Base-by-base conservation (phyloP, 108 stramenopile species). In the Pseudonitzschia delicatissima region DNA sequence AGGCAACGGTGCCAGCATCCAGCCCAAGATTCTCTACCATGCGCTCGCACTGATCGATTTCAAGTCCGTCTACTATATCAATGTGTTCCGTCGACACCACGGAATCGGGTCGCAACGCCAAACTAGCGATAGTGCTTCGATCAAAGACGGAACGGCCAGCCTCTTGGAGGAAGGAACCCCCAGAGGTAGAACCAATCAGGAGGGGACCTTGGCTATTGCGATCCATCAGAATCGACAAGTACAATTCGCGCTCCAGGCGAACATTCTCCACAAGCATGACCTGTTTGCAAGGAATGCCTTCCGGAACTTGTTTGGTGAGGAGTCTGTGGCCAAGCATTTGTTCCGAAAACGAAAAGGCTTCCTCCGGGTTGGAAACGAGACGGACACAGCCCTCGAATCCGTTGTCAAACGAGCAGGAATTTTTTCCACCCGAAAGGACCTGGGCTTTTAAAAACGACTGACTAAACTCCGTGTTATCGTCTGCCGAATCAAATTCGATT, bases 161-260 rank as follows among this genome's bases (percentile, higher is more conserved):
- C 11, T 9, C 39, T 9, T 12, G 9, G 12, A 1, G 13, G 15
- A 11, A 11, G 29, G 25, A 7, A 37, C 95, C 95, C 34, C 95
- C 91, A 8, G 27, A 8, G 4, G 90, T 68, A 52, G 74, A 85
- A 0, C 80, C 91, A 33, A 96, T 83, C 51, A 96, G 71, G 29
- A 93, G 74, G 3, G 95, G 92, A 26, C 95, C 95, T 49, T 91
- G 90, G 27, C 69, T 74, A 4, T 60, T 81, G 4, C 93, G 84
- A 55, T 96, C 95, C 85, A 96, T 85, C 44, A 94, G 63, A 61
- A 94, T 92, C 28, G 80, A 71, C 36, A 96, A 68, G 71, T 96
- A 96, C 74, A 94, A 85, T 81, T 96, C 95, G 20, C 81, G 66
- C 2, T 73, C 65, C 64, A 96, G 76, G 78, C 84, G 68, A 68